Base-by-base conservation (phyloP, 2,329 filamentous ascomycete genomes). In the Venturia nashicola region DNA sequence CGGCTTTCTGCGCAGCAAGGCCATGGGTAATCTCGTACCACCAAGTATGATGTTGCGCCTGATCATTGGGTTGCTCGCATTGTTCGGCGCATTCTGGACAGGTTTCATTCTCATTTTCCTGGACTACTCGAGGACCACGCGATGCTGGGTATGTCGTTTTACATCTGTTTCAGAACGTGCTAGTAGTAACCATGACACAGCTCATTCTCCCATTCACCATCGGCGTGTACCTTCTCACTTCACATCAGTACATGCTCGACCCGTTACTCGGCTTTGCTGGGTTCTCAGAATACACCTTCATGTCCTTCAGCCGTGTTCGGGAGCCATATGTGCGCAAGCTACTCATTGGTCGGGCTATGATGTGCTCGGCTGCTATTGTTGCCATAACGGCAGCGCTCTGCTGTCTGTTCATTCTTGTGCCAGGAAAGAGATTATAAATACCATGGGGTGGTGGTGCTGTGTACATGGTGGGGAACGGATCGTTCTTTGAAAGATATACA, bases 171-270 rank as follows among this genome's bases (percentile, higher is more conserved):
- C 11, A 7, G 11, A 12, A 16, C 14, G 27, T 39, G 27, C 42
- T 36, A 11, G 18, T 40, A n/a, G 27, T 7, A 42, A 8, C n/a
- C 64, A 66, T 54, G 66, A 65, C 81, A 79, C 65, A 88, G 86
- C 74, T 89, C 43, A 93, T 97, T 68, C 79, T 99, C 1, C 94
- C 95, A 0, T 97, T 97, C 77, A 91, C 90, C 1, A 77, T 99
- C 42, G 93, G 91, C 32, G 85, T 96, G 40, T 99, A 99, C 76
- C 86, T 88, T 70, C 84, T 96, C 42, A 84, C 88, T 36, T 94
- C 92, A 2, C 96, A 97, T 72, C 93, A 97, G 75, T 99, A 97
- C 77, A 91, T 91, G 68, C 85, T 99, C 61, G 94, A 99, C 71
- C 93, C 95, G 0, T 80, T 96, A 67, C 85, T 97, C 74, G 94